Conservation (phyloP, 2,329 filamentous ascomycete species). For the Aspergillus nomiae region DNA sequence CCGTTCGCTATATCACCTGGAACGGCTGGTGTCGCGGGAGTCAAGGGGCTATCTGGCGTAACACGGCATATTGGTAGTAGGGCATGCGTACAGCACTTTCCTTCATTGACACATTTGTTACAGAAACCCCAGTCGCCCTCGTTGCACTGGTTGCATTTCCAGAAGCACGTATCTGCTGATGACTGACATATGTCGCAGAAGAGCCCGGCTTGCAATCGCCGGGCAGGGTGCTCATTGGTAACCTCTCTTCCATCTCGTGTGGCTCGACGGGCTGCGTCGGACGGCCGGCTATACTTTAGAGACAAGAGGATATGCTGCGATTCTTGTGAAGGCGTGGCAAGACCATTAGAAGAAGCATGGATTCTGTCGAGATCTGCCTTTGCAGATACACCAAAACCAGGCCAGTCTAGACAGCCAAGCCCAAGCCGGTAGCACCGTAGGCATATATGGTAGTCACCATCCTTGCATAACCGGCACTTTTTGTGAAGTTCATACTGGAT, state of each 20-base stretch:
- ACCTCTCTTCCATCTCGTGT: slow-evolving; percentile 49
- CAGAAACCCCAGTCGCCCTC: slow-evolving; percentile 96
- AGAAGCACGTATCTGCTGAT: slow-evolving; percentile 81
- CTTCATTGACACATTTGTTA: slow-evolving; percentile 81
- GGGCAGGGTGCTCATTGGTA: slow-evolving; percentile 67
- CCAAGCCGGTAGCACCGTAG: slow-evolving; percentile 75
- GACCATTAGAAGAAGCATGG: slow-evolving; percentile 33
- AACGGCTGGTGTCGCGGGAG: slow-evolving; percentile 13
- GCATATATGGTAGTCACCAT: slow-evolving; percentile 77
- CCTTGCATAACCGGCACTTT: slow-evolving; percentile 71
- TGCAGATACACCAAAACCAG: slow-evolving; percentile 78
- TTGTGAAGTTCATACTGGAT: slow-evolving; percentile 89
- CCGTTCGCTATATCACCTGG: slow-evolving; percentile 27
- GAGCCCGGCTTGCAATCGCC: slow-evolving; percentile 72
- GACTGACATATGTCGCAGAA: slow-evolving; percentile 78
- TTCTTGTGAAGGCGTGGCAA: slow-evolving; percentile 14
- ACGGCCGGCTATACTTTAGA: slow-evolving; percentile 35
- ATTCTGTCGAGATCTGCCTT: slow-evolving; percentile 66
- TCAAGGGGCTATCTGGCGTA: slow-evolving; percentile 36
- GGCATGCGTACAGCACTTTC: slow-evolving; percentile 77
- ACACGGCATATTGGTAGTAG: slow-evolving; percentile 72
- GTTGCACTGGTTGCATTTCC: slow-evolving; percentile 85
- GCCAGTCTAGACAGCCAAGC: slow-evolving; percentile 82
- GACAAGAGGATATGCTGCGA: slow-evolving; percentile 55
- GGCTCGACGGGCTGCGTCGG: slow-evolving; percentile 27